Evolutionary conservation across 345 rosid genomes (phyloP), one percentile per base, ranked within the genome.

Genomic region (Populus euphratica): DNA sequence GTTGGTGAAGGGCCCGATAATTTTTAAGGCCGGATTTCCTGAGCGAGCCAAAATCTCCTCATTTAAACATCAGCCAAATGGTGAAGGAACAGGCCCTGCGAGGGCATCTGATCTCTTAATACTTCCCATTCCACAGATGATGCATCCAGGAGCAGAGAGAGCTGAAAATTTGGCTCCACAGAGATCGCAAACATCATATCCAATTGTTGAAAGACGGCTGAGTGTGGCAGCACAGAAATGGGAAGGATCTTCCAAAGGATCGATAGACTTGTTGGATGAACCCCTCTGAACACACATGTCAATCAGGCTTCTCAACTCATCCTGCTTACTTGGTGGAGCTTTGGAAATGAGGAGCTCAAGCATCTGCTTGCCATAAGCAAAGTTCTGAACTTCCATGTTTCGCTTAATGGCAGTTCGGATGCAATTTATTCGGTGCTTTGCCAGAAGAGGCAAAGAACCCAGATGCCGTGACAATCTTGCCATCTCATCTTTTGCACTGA

Each of bases 401-500:
- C 97, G 79, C 86, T 90, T 96, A 80, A 96, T 93, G 68, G 97
- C 99, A 7, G 97, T 93, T 44, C 97, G 92, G 35, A 96, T 91
- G 87, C 98, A 96, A 82, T 92, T 93, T 85, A 96, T 93, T 20
- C 99, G 85, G 85, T 96, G 99, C 85, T 93, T 93, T 73, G 97
- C 97, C 49, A 88, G 91, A 78, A 96, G 90, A 39, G 98, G 96
- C 69, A 93, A 83, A 64, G 99, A 96, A 72, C 93, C 93, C 68
- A 96, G 85, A 84, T 93, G 99, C 66, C 98, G 90, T 13, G 99
- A 89, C 39, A 96, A 86, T 82, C 99, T 90, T 5, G 95, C 99
- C 96, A 96, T 93, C 92, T 96, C 99, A 69, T 91, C 98, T 82
- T 93, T 96, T 73, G 99, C 99, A 35, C 99, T 92, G 36, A 96